Conservation (phyloP, 2,329 filamentous ascomycete genomes). For the Pezizomycotina sp. region DNA sequence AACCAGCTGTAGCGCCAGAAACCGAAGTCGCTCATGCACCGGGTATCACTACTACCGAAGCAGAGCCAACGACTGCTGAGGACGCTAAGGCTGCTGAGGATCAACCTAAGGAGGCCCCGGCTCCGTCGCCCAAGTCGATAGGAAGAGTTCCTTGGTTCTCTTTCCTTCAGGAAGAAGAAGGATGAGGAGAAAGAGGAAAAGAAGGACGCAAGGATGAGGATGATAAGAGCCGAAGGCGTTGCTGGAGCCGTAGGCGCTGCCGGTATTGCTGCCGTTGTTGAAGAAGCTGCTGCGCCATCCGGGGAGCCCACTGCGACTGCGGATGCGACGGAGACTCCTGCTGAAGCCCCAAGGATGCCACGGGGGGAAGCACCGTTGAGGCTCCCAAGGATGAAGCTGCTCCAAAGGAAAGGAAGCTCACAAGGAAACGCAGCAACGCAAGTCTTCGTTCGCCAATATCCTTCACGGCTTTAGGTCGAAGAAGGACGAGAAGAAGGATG, state of each 20-base stretch:
- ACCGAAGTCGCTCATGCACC: constrained; percentile 23
- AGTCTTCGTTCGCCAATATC: too few species aligned
- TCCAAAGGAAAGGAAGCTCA: constrained; percentile 3
- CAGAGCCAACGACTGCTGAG: constrained; percentile 24
- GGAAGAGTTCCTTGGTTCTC: constrained; percentile 13
- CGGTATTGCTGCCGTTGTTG: constrained; percentile 10
- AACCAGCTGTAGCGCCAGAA: constrained; percentile 11
- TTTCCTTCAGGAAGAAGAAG: constrained; percentile 10
- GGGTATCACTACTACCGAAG: constrained; percentile 26
- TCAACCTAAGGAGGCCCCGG: constrained; percentile 14
- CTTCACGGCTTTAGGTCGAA: too few species aligned
- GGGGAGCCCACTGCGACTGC: constrained; percentile 10
- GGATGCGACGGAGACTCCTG: constrained; percentile 5
- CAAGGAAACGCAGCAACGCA: too few species aligned
- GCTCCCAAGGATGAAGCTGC: constrained; percentile 3
- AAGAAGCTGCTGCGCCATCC: constrained; percentile 5
- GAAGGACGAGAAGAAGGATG: too few species aligned
- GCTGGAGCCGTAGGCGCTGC: constrained; percentile 18
- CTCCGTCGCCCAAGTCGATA: constrained; percentile 12
- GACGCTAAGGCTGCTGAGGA: constrained; percentile 20
- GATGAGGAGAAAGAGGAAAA: constrained; percentile 11
- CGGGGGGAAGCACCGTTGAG: too few species aligned
- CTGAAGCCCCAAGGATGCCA: constrained; percentile 1
- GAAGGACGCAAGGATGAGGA: too few species aligned
- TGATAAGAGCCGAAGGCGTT: constrained; percentile 3